Percentiles rank a stretch among this genome's conserved stretches.
Conservation (phyloP, 2,329 filamentous ascomycete genomes). For the Colletotrichum gloeosporioides region DNA sequence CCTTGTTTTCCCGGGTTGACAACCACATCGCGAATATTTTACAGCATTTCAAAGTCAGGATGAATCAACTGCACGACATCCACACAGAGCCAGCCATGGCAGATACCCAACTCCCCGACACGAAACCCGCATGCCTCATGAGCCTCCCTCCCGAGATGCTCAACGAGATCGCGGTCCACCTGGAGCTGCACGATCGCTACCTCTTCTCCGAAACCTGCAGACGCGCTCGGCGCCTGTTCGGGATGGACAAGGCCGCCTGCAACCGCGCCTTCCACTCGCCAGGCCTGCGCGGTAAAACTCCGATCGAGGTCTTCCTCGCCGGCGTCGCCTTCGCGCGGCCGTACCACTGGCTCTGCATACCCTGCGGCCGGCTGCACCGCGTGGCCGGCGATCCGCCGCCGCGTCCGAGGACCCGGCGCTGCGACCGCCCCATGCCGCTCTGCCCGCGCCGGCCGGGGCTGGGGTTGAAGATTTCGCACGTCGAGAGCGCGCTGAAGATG, state of each 20-base stretch:
- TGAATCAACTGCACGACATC: background rate
- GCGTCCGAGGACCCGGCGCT: background rate
- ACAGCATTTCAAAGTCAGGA: background rate
- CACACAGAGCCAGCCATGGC: background rate
- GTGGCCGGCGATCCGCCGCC: background rate
- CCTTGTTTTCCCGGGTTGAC: no score
- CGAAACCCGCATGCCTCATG: background rate
- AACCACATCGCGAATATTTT: no score
- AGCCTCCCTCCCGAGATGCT: background rate
- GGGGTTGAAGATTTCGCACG: background rate
- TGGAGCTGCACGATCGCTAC: background rate
- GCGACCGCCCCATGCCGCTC: background rate
- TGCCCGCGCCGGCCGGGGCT: background rate
- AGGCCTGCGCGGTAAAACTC: accelerated
- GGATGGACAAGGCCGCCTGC: background rate
- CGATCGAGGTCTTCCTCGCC: background rate
- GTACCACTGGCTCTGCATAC: background rate
- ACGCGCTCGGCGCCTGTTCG: background rate
- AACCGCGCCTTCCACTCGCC: accelerated
- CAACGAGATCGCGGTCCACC: background rate
- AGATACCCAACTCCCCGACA: accelerated
- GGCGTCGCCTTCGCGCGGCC: background rate
- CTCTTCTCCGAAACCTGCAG: background rate
- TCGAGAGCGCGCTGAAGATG: background rate
- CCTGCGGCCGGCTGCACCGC: background rate